Conservation (phyloP, 495 filamentous ascomycete genomes). For the Zalerion maritima region DNA sequence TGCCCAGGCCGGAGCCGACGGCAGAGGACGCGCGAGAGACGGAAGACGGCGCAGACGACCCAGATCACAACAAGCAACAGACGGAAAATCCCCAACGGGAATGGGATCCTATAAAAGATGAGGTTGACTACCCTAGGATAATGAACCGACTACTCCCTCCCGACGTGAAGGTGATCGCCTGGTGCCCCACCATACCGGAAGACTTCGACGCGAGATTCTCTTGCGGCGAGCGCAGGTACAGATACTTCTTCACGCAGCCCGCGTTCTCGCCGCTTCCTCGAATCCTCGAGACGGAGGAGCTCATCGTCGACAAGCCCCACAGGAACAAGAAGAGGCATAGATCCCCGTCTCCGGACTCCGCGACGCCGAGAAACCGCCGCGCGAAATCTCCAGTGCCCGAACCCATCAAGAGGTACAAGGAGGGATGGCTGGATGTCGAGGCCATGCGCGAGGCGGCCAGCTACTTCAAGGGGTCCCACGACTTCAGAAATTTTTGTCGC, state of each 20-base stretch:
- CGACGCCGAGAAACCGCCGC: conserved; percentile 20
- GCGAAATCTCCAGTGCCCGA: too few species aligned
- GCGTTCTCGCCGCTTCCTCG: conserved; percentile 50
- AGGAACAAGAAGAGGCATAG: too few species aligned
- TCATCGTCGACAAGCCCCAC: too few species aligned
- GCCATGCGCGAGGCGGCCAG: conserved; percentile 73
- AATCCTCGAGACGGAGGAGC: conserved; percentile 10
- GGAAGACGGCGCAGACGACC: conserved; percentile 1
- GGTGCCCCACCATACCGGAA: conserved; percentile 68
- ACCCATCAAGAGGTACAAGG: conserved; percentile 10
- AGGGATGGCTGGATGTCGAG: conserved; percentile 57
- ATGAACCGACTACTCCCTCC: conserved; percentile 78
- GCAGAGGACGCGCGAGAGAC: conserved; percentile 8
- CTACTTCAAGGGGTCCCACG: conserved; percentile 66
- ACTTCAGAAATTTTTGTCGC: conserved; percentile 96
- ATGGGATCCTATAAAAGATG: conserved; percentile 67
- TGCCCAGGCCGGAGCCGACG: conserved; percentile 12
- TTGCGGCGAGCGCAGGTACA: conserved; percentile 76
- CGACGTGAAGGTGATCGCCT: conserved; percentile 81
- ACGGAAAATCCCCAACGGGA: conserved; percentile 13
- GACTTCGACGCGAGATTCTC: conserved; percentile 88
- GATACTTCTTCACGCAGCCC: conserved; percentile 95
- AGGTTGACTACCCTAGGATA: conserved; percentile 64
- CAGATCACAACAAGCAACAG: conserved; percentile 5
- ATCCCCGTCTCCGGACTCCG: conserved; percentile 20